Evolutionary conservation across 2,329 filamentous ascomycete species (phyloP).

Genomic region (Cladosporium colombiae): DNA sequence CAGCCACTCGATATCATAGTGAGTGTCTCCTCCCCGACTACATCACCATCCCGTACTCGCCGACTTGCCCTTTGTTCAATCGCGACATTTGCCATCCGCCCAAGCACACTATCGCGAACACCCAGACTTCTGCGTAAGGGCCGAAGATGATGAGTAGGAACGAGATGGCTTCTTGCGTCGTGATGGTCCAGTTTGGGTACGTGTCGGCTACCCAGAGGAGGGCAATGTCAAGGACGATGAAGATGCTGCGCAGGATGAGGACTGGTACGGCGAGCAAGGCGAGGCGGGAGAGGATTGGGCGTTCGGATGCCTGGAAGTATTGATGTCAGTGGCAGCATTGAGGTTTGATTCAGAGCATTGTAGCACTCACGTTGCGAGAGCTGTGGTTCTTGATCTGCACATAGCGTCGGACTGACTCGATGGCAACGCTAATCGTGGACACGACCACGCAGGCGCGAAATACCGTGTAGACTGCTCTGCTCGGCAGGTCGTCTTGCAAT

Average conservation of each 20-base stretch:
- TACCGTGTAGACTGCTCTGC: slow-evolving; percentile 3
- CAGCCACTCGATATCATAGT: too few relatives aligned
- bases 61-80: not conserved
- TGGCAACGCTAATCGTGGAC: slow-evolving; percentile 15
- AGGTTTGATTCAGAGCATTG: not conserved
- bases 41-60: slow-evolving; percentile 4
- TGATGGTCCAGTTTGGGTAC: slow-evolving; percentile 2
- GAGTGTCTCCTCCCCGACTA: too few relatives aligned
- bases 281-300: slow-evolving; percentile 13
- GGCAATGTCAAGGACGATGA: slow-evolving; percentile 22
- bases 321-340: not conserved
- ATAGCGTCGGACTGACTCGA: slow-evolving; percentile 12
- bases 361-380: slow-evolving; percentile 6
- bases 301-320: slow-evolving; percentile 6
- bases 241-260: slow-evolving; percentile 14
- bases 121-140: slow-evolving; percentile 13
- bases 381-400: slow-evolving; percentile 15
- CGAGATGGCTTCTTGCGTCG: slow-evolving; percentile 2
- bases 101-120: slow-evolving; percentile 16
- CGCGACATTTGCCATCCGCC: slow-evolving; percentile 20
- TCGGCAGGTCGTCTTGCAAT: not conserved
- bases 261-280: slow-evolving; percentile 14
- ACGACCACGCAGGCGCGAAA: slow-evolving; percentile 11
- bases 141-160: slow-evolving; percentile 21
- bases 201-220: slow-evolving; percentile 11